A percentile compares a stretch with the other conserved stretches of the same genome.
Evolutionary conservation across 257 asterid genomes (phyloP).

Genomic region (Jaltomata sinuosa): DNA sequence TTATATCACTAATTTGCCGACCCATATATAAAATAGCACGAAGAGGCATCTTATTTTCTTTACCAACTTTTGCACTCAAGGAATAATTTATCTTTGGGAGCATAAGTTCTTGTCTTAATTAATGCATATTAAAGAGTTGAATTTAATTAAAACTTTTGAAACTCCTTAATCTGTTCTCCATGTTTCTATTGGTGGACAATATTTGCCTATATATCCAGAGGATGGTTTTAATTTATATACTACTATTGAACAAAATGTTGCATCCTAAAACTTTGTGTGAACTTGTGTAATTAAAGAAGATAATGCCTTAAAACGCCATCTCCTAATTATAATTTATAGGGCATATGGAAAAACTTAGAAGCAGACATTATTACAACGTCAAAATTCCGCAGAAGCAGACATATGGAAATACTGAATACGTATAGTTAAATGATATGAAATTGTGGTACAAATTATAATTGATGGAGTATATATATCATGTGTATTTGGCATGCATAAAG

Average conservation of each 20-base stretch:
- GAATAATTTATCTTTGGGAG: background rate
- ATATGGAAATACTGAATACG: background rate
- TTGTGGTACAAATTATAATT: background rate
- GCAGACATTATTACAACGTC: too few relatives aligned
- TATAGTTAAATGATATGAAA: background rate
- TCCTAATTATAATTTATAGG: background rate
- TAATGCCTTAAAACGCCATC: background rate
- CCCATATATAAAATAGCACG: background rate
- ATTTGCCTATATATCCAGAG: background rate
- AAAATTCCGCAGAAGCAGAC: background rate
- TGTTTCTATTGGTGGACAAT: background rate
- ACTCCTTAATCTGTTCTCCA: background rate
- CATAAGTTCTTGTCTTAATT: background rate
- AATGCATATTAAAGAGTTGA: background rate
- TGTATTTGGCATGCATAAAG: background rate
- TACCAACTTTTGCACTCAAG: background rate
- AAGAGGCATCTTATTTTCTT: background rate
- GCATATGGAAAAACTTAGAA: background rate
- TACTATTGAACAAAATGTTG: background rate
- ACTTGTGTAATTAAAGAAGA: background rate
- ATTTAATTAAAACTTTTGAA: background rate
- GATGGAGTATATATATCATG: background rate
- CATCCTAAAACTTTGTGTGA: background rate
- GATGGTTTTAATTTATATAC: background rate
- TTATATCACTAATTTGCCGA: background rate